Percentiles rank a stretch among this genome's conserved stretches.
phyloP scores from a whole-genome alignment of 139 green algal species.

The Auxenochlorella pyrenoidosa region DNA sequence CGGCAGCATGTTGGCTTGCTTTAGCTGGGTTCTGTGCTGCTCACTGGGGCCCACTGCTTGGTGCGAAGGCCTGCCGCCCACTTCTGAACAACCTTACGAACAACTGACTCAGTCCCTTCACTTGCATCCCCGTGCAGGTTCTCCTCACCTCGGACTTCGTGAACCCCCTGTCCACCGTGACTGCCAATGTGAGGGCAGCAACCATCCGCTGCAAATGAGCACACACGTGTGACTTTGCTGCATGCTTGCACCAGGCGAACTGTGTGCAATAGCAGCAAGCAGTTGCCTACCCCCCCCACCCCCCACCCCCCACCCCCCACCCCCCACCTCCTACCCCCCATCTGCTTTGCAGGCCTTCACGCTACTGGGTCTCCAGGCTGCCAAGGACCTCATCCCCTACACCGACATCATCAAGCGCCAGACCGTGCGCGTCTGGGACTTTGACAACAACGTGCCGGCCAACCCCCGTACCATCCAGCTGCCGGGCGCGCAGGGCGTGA shows the following conservation, averaged over 20 bases:
- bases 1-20: too few species aligned
- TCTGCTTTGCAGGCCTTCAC: neutral
- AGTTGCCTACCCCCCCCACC: too few species aligned
- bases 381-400: neutral
- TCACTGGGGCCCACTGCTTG: too few species aligned
- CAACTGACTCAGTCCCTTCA: too few species aligned
- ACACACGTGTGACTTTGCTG: too few species aligned
- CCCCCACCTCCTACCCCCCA: neutral
- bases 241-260: too few species aligned
- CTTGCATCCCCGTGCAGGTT: neutral
- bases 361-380: neutral
- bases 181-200: neutral
- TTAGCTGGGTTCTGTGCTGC: too few species aligned
- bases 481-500: neutral
- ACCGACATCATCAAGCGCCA: conserved; percentile 10
- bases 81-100: too few species aligned
- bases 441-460: neutral
- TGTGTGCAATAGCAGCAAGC: too few species aligned
- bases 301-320: neutral
- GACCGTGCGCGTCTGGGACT: conserved; percentile 1
- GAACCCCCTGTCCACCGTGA: neutral
- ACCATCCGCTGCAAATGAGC: too few species aligned
- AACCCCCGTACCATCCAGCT: neutral
- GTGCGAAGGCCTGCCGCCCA: too few species aligned
- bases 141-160: neutral